Conservation (phyloP, 2,329 filamentous ascomycete species). For the Stachybotrys chlorohalonatus region DNA sequence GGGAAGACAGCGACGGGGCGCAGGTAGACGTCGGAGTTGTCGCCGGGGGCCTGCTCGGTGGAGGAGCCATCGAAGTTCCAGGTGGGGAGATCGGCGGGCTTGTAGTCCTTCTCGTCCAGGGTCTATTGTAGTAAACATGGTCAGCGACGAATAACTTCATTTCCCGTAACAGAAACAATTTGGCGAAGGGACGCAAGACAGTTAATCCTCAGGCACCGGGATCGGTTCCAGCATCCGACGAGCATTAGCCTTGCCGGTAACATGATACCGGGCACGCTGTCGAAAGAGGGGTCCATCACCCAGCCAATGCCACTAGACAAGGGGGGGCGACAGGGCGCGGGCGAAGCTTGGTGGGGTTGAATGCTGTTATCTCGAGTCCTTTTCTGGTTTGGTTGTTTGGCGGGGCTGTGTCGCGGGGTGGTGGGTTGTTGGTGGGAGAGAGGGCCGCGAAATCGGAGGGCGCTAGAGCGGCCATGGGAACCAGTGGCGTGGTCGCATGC, state of each 20-base stretch:
- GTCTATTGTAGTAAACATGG: slow-evolving; percentile 27
- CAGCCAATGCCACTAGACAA: neutral
- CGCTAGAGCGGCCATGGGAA: neutral
- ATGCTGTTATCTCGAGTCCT: neutral
- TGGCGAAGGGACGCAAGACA: neutral
- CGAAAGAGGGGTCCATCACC: neutral
- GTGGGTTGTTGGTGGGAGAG: neutral
- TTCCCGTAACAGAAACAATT: neutral
- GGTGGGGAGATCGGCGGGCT: slow-evolving; percentile 41
- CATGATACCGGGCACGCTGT: neutral
- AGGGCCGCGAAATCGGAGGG: neutral
- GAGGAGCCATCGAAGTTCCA: slow-evolving; percentile 68
- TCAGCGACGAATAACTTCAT: neutral
- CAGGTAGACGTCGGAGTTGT: slow-evolving; percentile 97
- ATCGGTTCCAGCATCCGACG: neutral
- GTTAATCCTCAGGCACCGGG: too few relatives aligned
- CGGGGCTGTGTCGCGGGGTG: neutral
- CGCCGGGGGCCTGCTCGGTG: slow-evolving; percentile 82
- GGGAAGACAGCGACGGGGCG: slow-evolving; percentile 82
- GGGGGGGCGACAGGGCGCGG: too few relatives aligned
- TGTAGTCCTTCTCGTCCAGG: slow-evolving; percentile 39
- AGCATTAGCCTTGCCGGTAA: neutral
- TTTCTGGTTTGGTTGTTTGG: neutral
- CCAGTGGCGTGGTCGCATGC: neutral
- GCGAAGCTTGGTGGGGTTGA: too few relatives aligned